phyloP scores from a whole-genome alignment of 371 early-diverging fungal species.

The Apophysomyces elegans region DNA sequence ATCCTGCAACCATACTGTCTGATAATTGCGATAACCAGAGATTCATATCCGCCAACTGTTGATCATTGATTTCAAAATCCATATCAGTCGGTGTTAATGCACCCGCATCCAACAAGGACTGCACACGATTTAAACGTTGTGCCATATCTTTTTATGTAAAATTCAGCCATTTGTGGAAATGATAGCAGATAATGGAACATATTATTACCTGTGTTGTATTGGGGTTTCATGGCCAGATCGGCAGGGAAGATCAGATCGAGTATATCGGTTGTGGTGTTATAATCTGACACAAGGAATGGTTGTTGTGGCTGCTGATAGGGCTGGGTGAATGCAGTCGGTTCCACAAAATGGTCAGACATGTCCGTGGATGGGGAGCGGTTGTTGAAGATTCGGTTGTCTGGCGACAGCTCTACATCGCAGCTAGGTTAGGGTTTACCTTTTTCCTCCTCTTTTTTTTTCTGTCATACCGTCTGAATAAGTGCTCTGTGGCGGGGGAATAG shows the following conservation, averaged over 20 bases:
- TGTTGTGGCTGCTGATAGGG: constrained; percentile 13
- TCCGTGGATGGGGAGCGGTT: constrained; percentile 33
- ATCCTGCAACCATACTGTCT: constrained; percentile 30
- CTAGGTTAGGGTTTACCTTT: not conserved
- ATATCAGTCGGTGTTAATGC: constrained; percentile 24
- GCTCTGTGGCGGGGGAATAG: constrained; percentile 40
- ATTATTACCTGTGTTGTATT: constrained; percentile 27
- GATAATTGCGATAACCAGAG: constrained; percentile 37
- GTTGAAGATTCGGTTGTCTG: constrained; percentile 17
- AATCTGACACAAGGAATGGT: not conserved
- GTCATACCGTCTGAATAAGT: constrained; percentile 32
- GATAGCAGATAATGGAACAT: not conserved
- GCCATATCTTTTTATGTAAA: constrained; percentile 33
- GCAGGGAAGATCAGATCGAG: constrained; percentile 23
- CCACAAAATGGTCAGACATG: constrained; percentile 27
- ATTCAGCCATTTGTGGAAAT: not conserved
- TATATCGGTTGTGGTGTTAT: constrained; percentile 19
- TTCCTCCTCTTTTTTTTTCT: not conserved
- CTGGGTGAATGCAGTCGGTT: not conserved
- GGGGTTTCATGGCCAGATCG: constrained; percentile 17
- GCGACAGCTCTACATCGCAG: not conserved
- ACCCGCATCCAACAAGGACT: constrained; percentile 22
- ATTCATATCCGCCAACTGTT: constrained; percentile 44
- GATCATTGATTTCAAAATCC: constrained; percentile 37
- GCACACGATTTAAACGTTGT: constrained; percentile 35